A percentile compares a stretch with the other conserved stretches of the same genome.
Conservation (phyloP, 495 filamentous ascomycete species). For the Aspergillus panamensis region DNA sequence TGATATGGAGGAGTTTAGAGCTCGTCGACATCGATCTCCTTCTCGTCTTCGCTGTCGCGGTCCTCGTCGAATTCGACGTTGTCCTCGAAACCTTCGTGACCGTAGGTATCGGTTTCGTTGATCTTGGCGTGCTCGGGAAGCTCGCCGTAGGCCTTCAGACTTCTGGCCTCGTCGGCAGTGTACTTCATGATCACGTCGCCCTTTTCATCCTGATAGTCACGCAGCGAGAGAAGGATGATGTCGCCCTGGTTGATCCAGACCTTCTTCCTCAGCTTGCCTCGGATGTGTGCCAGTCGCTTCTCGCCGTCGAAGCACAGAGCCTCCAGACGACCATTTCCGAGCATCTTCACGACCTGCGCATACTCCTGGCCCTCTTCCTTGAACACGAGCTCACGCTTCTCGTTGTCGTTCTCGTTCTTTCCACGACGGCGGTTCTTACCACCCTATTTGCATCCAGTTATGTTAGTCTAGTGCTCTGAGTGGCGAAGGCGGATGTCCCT, state of each 20-base stretch:
- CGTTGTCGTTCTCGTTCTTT: slow-evolving; percentile 99
- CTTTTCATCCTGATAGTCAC: slow-evolving; percentile 99
- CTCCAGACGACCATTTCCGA: slow-evolving; percentile 95
- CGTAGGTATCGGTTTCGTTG: slow-evolving; percentile 97
- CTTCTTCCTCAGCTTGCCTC: slow-evolving; percentile 97
- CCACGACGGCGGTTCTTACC: slow-evolving; percentile 98
- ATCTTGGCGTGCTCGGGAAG: slow-evolving; percentile 97
- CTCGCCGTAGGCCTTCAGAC: slow-evolving; percentile 93
- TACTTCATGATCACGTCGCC: slow-evolving; percentile 99
- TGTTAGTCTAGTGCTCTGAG: slow-evolving; percentile 21
- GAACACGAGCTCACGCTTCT: slow-evolving; percentile 98
- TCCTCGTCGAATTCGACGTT: slow-evolving; percentile 62
- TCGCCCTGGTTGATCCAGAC: slow-evolving; percentile 99
- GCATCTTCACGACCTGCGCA: slow-evolving; percentile 97
- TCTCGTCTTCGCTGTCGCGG: slow-evolving; percentile 53
- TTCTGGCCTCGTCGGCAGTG: slow-evolving; percentile 92
- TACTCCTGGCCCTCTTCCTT: slow-evolving; percentile 99
- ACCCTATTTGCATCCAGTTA: slow-evolving; percentile 55
- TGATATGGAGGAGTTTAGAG: slow-evolving; percentile 42
- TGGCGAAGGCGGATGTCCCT: background rate
- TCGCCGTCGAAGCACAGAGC: slow-evolving; percentile 96
- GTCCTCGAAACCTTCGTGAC: slow-evolving; percentile 56
- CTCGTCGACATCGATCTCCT: slow-evolving; percentile 59
- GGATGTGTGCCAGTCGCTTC: slow-evolving; percentile 51
- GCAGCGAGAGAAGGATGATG: slow-evolving; percentile 93